Base-by-base conservation (phyloP, 1,284 basidiomycete genomes). In the Peniophora sp. region DNA sequence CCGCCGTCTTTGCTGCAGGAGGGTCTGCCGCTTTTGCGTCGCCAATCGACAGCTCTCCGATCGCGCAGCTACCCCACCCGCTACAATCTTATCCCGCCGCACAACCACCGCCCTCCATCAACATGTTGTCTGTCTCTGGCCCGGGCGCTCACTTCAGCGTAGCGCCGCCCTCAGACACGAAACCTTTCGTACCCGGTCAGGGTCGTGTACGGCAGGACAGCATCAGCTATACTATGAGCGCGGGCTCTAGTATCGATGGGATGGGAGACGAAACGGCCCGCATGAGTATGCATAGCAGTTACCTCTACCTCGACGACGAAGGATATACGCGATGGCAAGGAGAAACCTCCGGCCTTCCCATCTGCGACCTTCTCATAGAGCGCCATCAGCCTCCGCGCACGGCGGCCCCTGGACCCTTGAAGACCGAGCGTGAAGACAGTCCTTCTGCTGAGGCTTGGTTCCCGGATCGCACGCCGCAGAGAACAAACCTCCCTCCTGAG, bases 281-380 rank as follows among this genome's bases (percentile, higher is more conserved):
- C 18, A 74, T 81, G 64, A 79, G 82, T 0, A 64, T 88, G 35
- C 76, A 82, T 0, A 83, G 85, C 0, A 86, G 85, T 0, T 90
- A 90, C 62, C 73, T 90, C 18, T 90, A 90, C 61, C 81, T 88
- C 52, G 87, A 90, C 56, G 87, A 90, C 60, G 86, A 89, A 62
- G 87, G 87, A 0, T 85, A 83, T 61, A 87, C 88, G 0, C 72
- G 88, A 51, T 91, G 88, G 88, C 88, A 91, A 69, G 92, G 92
- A 32, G 90, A 93, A 60, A 90, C 90, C 0, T 94, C 91, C 2
- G 91, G 92, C 14, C 76, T 94, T 2, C 92, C 92, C 2, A 76
- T 94, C 12, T 76, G 94, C 24, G 88, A 93, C 61, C 68, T 91
- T 8, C 70, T 95, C 24, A 77, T 90, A 20, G 88, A 91, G 61